A percentile compares a stretch with the other conserved stretches of the same genome.
Evolutionary conservation across 208 protist species (phyloP).

Genomic region (Wallacemonas sp.): DNA sequence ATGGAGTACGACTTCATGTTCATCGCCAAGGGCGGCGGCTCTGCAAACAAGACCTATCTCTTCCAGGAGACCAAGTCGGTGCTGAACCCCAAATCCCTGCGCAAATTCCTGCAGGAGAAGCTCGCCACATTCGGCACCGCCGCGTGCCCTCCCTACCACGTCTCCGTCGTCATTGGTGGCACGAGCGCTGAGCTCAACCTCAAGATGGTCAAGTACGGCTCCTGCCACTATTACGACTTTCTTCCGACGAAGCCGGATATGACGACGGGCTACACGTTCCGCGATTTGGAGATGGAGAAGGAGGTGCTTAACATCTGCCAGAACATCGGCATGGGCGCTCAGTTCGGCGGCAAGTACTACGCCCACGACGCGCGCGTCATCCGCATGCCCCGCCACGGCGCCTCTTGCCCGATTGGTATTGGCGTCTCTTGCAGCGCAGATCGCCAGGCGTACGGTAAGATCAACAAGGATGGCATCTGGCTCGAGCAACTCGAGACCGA

Average conservation of each 20-base stretch:
- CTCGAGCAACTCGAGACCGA: conserved; percentile 96
- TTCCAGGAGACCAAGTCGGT: conserved; percentile 97
- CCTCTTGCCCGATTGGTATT: conserved; percentile 91
- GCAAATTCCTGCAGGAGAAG: conserved; percentile 94
- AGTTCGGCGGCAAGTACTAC: conserved; percentile 99
- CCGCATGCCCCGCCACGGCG: conserved; percentile 92
- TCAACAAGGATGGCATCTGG: conserved; percentile 95
- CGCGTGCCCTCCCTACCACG: conserved; percentile 98
- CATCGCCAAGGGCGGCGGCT: conserved; percentile 97
- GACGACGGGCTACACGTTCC: conserved; percentile 89
- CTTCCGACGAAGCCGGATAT: conserved; percentile 92
- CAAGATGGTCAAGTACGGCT: conserved; percentile 97
- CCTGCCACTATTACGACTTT: conserved; percentile 92
- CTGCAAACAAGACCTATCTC: conserved; percentile 97
- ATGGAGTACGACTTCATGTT: conserved; percentile 96
- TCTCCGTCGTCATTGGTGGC: conserved; percentile 96
- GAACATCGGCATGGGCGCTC: conserved; percentile 95
- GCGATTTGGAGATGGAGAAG: conserved; percentile 93
- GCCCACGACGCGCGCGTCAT: conserved; percentile 97
- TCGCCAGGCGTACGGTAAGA: conserved; percentile 93
- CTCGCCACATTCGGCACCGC: conserved; percentile 94
- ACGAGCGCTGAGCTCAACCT: conserved; percentile 95
- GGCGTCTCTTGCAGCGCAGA: conserved; percentile 98
- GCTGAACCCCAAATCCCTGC: conserved; percentile 91
- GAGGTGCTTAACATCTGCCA: conserved; percentile 89